phyloP scores from a whole-genome alignment of 1,139 yeast species.

The Candida sp. region DNA sequence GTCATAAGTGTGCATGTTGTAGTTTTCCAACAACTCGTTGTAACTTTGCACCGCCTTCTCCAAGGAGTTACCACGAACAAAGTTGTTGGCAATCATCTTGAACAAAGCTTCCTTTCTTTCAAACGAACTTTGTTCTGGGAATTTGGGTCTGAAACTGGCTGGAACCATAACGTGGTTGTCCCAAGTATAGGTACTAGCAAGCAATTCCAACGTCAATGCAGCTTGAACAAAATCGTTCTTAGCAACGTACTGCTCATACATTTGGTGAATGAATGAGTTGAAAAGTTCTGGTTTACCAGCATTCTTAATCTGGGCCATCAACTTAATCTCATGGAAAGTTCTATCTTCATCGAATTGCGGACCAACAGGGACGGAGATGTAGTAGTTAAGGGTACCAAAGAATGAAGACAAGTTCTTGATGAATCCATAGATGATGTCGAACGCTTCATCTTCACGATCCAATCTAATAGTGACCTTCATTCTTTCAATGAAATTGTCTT shows the following conservation, averaged over 20 bases:
- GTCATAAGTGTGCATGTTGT: conserved; percentile 76
- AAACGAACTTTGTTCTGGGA: conserved; percentile 82
- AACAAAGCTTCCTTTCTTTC: conserved; percentile 79
- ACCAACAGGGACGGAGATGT: conserved; percentile 77
- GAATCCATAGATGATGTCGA: conserved; percentile 52
- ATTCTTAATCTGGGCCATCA: conserved; percentile 76
- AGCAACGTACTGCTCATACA: conserved; percentile 67
- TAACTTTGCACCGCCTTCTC: conserved; percentile 82
- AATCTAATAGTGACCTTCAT: conserved; percentile 56
- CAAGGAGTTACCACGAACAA: conserved; percentile 71
- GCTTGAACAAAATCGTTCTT: conserved; percentile 80
- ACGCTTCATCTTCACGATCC: conserved; percentile 73
- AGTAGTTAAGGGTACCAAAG: conserved; percentile 67
- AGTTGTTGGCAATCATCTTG: conserved; percentile 74
- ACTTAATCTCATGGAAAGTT: conserved; percentile 78
- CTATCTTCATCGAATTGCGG: conserved; percentile 89
- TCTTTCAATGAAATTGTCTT: conserved; percentile 53
- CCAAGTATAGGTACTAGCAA: conserved; percentile 84
- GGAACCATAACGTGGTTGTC: conserved; percentile 62
- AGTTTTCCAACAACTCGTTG: conserved; percentile 78
- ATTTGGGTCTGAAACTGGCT: conserved; percentile 64
- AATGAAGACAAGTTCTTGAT: conserved; percentile 66
- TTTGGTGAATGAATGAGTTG: conserved; percentile 75
- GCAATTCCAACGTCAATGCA: conserved; percentile 76
- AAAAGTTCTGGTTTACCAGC: conserved; percentile 83